Evolutionary conservation across 2,329 filamentous ascomycete genomes (phyloP).

Genomic region (Paecilomyces variotii): DNA sequence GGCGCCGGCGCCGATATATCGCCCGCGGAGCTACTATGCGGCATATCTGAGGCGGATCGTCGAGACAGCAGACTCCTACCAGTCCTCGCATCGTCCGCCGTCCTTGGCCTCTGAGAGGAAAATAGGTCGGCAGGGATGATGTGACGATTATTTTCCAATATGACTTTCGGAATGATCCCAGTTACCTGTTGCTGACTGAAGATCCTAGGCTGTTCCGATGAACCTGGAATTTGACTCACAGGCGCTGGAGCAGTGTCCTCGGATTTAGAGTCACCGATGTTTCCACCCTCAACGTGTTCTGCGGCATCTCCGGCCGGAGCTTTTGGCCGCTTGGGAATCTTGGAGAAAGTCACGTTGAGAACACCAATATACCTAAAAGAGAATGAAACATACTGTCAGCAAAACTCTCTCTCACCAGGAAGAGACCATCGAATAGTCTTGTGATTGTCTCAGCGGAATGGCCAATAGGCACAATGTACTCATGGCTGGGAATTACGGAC

Average conservation of each 20-base stretch:
- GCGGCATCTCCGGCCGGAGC: conserved; percentile 23
- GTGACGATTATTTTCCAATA: conserved; percentile 88
- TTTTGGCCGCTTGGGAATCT: conserved; percentile 59
- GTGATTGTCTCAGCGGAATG: background rate
- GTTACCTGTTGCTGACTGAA: conserved; percentile 70
- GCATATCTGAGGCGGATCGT: conserved; percentile 7
- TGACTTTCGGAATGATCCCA: conserved; percentile 74
- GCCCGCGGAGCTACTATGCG: conserved; percentile 7
- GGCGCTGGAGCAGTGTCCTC: conserved; percentile 7
- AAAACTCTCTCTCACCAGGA: background rate
- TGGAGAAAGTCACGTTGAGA: conserved; percentile 90
- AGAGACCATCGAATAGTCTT: background rate
- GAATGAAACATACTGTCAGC: conserved; percentile 3
- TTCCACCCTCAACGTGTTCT: conserved; percentile 8
- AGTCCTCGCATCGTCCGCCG: conserved; percentile 21
- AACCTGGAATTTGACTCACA: conserved; percentile 1
- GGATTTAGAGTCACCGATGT: conserved; percentile 7
- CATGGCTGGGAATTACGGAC: conserved; percentile 38
- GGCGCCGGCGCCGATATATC: conserved; percentile 9
- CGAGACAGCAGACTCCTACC: conserved; percentile 12
- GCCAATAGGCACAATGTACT: background rate
- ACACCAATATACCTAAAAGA: conserved; percentile 81
- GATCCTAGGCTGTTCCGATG: conserved; percentile 40
- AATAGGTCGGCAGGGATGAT: conserved; percentile 83
- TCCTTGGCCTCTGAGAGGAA: conserved; percentile 44